phyloP scores from a whole-genome alignment of 2,329 filamentous ascomycete genomes.

The Gyromitra esculenta region DNA sequence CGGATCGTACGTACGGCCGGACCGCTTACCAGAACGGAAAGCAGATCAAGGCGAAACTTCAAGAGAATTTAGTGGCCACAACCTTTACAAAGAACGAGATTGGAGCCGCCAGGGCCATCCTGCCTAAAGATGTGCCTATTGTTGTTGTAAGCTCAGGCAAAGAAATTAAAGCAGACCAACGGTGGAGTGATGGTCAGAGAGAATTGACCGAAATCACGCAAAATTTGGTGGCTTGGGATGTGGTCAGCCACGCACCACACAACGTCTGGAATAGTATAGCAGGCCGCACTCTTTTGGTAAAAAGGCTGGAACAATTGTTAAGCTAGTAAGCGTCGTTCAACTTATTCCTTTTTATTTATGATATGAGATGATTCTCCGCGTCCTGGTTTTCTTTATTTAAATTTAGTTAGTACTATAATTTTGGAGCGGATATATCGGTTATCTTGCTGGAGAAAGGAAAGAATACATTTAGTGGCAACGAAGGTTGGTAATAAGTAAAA shows the following conservation, averaged over 20 bases:
- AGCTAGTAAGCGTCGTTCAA: neutral
- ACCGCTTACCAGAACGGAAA: conserved; percentile 82
- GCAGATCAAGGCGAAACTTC: conserved; percentile 86
- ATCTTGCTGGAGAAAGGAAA: neutral
- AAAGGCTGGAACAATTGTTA: conserved; percentile 77
- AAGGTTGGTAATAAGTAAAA: neutral
- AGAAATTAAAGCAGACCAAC: conserved; percentile 71
- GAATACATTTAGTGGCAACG: neutral
- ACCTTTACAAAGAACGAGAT: conserved; percentile 87
- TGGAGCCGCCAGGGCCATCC: conserved; percentile 78
- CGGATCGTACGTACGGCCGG: conserved; percentile 85
- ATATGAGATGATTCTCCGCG: neutral
- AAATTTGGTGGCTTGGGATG: conserved; percentile 83
- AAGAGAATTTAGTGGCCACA: conserved; percentile 88
- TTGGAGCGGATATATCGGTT: neutral
- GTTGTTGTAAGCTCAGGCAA: conserved; percentile 84
- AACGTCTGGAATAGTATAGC: conserved; percentile 82
- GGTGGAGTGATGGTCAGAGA: conserved; percentile 86
- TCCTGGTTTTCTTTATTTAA: neutral
- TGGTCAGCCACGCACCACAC: conserved; percentile 84
- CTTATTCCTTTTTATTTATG: neutral
- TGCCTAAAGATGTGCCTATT: conserved; percentile 77
- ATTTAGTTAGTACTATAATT: neutral
- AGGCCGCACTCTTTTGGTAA: conserved; percentile 79
- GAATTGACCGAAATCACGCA: conserved; percentile 83